Evolutionary conservation across 495 filamentous ascomycete genomes (phyloP), one percentile per base, ranked within the genome.

Genomic region (Penicillium lividum): DNA sequence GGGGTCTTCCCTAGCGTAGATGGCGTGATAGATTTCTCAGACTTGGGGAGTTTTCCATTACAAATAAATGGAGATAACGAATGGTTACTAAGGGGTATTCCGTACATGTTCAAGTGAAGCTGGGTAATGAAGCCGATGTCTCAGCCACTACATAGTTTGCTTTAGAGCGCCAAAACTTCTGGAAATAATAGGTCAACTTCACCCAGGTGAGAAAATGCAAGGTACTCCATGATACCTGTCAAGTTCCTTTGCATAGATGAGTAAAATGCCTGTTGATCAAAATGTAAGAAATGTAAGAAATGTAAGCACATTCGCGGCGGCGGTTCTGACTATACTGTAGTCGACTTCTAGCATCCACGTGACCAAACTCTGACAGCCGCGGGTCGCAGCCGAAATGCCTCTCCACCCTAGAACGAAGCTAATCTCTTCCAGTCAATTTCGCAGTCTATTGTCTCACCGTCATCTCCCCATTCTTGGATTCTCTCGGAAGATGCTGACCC

Each of bases 401-500:
- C 54, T 56, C 54, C 44, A 49, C 45, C 43, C 50, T 34, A 4
- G 9, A 22, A 30, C 53, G 43, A 44, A 48, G 51, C 36, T 44
- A 25, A 36, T 44, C 38, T 44, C 51, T 53, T 16, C 36, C 51
- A 44, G 49, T 28, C 28, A 7, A n/a, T 33, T 29, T 31, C 46
- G 46, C 46, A 38, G 11, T n/a, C 34, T 38, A 38, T 13, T 28
- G 27, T 15, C 27, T 16, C 28, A 30, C 18, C 40, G 25, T 36
- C 54, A n/a, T 43, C 29, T 46, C 43, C 40, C 45, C 27, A 45
- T 40, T 31, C 15, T 47, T 31, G 11, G 16, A 27, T 31, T 22
- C 3, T 11, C 36, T 28, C 49, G 27, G 46, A 60, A 60, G 45
- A 60, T 60, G 57, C 45, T 55, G 51, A 54, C 46, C n/a, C 28